Base-by-base conservation (phyloP, 257 asterid genomes). In the Solanum chmielewskii region DNA sequence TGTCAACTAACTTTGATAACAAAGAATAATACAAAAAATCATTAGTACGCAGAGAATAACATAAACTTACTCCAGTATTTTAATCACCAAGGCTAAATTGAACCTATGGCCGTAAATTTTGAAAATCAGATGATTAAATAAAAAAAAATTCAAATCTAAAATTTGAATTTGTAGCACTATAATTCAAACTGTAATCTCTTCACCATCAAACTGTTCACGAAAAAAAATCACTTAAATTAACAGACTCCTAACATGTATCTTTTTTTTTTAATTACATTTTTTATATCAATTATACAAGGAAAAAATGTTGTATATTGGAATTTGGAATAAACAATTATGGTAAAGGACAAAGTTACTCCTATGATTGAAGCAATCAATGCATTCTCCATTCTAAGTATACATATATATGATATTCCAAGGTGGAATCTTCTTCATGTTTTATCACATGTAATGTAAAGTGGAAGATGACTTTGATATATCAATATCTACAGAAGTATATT, bases 291-390 rank as follows among this genome's bases (percentile, higher is more conserved):
- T 47, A 29, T 33, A 29, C 6, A 29, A 29, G 29, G 4, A 10
- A 2, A 45, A 14, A 4, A 16, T 44, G 35, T 25, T 42, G 2
- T 62, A 14, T 29, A 15, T 0, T 68, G 37, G 21, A 12, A 68
- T 68, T 78, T 49, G 69, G 85, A 49, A 81, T 81, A 81, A 29
- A 81, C 12, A 49, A 81, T 81, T 81, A 81, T 49, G 29, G 85
- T 81, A 81, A 81, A 81, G 37, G 88, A 68, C 83, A 81, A 47
- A 66, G 59, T 47, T 15, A 81, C 25, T 45, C 85, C 60, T 29
- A 84, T 84, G 70, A 88, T 88, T 74, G 87, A 75, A 75, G 73
- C 82, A 84, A 83, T 74, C 42, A 86, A 86, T 33, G 69, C 27
- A 16, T 16, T 18, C 85, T 49, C 89, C 74, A 74, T 11, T 29